phyloP scores from a whole-genome alignment of 2,329 filamentous ascomycete species.

The Fusarium torulosum region DNA sequence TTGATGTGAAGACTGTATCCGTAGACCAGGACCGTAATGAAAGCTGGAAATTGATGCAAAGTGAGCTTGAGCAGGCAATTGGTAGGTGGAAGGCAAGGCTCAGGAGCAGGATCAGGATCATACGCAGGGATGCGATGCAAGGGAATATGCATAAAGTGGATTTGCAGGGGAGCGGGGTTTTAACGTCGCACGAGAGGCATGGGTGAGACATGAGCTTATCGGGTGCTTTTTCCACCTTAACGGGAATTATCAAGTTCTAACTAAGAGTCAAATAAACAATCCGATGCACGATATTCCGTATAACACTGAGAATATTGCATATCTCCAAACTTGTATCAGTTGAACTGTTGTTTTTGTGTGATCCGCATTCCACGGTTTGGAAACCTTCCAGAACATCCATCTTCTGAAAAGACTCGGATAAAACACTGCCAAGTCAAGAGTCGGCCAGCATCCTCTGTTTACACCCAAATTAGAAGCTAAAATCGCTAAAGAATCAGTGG shows the following conservation, averaged over 20 bases:
- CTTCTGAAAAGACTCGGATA: neutral
- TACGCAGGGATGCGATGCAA: slow-evolving; percentile 27
- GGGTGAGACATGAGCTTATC: slow-evolving; percentile 28
- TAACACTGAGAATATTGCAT: neutral
- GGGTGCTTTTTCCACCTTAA: slow-evolving; percentile 13
- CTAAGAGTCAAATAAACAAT: slow-evolving; percentile 13
- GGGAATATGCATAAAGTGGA: slow-evolving; percentile 43
- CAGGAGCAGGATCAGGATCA: slow-evolving; percentile 4
- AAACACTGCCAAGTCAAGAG: slow-evolving; percentile 18
- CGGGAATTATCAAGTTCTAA: slow-evolving; percentile 29
- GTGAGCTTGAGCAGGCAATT: neutral
- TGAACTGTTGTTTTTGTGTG: slow-evolving; percentile 3
- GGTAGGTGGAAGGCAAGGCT: neutral
- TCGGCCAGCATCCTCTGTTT: neutral
- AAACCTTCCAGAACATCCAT: neutral
- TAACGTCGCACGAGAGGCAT: slow-evolving; percentile 34
- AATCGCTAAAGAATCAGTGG: neutral
- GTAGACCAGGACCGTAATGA: slow-evolving; percentile 20
- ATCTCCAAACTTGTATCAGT: neutral
- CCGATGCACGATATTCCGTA: neutral
- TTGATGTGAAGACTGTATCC: neutral
- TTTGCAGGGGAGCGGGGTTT: slow-evolving; percentile 32
- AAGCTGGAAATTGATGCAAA: slow-evolving; percentile 16
- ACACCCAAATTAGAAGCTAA: neutral
- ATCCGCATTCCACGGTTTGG: slow-evolving; percentile 1